Base-by-base conservation (phyloP, 2,329 filamentous ascomycete genomes). In the Aspergillus unguis region DNA sequence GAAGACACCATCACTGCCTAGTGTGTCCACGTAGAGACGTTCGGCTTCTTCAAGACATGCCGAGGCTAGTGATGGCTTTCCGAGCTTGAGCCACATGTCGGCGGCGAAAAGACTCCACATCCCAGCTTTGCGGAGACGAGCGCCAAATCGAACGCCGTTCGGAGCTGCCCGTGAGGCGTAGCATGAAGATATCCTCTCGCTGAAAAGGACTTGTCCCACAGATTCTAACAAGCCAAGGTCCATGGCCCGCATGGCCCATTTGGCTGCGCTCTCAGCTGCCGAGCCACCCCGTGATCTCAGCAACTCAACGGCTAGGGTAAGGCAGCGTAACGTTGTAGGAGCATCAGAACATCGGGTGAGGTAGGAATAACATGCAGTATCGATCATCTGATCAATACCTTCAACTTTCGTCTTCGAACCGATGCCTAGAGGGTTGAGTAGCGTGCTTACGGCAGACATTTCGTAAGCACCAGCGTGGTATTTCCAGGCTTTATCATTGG, bases 401-500 rank as follows among this genome's bases (percentile, higher is more conserved):
- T 97, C 94, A 1, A 86, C 77, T 55, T 92, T 85, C 28, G 83
- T 84, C 67, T 92, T 96, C 10, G 87, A 85, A 2, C 84, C 85
- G 56, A 88, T 77, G 11, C 81, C 80, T 55, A 88, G 83, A 0
- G 89, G 85, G 63, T 87, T 85, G 55, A 99, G 80, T 32, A 99
- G 81, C 37, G 90, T 83, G 63, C 89, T 90, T 9, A 96, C 75
- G 4, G 90, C 92, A 29, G 88, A 87, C 92, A 99, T 97, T 75
- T 99, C 94, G 69, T 95, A 92, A 1, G 89, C 87, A 3, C 89
- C 92, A 0, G 94, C 94, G 67, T 96, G 90, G 65, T 97, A 89
- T 62, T 85, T 90, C 94, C 94, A 99, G 1, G 94, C 95, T 71
- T 97, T 97, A 68, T 96, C 92, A 67, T 94, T 94, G 65, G 85